These are phyloP conservation scores for Xylona heveae DNA, from an alignment of 495 filamentous ascomycete species.

Conservation along the genomic window DNA sequence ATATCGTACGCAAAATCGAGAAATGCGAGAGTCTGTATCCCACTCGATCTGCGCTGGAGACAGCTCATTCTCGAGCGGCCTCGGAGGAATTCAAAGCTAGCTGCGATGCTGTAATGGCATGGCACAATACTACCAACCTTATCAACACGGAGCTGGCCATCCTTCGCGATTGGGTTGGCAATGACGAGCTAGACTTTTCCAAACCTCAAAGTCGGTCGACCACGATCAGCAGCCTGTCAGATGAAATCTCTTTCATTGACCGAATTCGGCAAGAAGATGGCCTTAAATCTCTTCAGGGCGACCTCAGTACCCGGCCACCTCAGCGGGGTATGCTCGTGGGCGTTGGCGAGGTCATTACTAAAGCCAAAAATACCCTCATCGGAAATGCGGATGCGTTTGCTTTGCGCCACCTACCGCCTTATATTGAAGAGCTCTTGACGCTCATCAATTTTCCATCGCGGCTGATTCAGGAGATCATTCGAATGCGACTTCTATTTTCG, in stretches of 20 bases:
- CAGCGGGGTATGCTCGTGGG: conserved; percentile 72
- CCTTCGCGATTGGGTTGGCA: conserved; percentile 87
- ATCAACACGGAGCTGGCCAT: conserved; percentile 89
- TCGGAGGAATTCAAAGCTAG: conserved; percentile 58
- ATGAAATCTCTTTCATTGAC: conserved; percentile 84
- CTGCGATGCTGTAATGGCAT: conserved; percentile 72
- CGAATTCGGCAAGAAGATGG: conserved; percentile 97
- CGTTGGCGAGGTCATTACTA: conserved; percentile 64
- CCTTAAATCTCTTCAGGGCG: conserved; percentile 71
- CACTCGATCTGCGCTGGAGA: conserved; percentile 47
- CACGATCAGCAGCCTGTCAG: conserved; percentile 37
- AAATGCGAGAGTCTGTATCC: conserved; percentile 70
- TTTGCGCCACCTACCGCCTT: conserved; percentile 81
- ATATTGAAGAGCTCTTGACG: conserved; percentile 88
- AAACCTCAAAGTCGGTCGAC: conserved; percentile 25
- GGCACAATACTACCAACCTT: conserved; percentile 94
- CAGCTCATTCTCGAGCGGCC: conserved; percentile 45
- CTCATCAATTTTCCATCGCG: conserved; percentile 94
- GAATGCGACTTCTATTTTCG: conserved; percentile 76
- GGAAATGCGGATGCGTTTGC: conserved; percentile 68
- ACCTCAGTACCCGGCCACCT: conserved; percentile 18
- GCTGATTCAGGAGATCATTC: conserved; percentile 90
- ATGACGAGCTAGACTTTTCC: conserved; percentile 80
- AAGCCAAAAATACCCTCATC: conserved; percentile 84
- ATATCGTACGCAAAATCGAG: conserved; percentile 73